phyloP scores from a whole-genome alignment of 2,329 filamentous ascomycete genomes.

The Pseudopithomyces chartarum region DNA sequence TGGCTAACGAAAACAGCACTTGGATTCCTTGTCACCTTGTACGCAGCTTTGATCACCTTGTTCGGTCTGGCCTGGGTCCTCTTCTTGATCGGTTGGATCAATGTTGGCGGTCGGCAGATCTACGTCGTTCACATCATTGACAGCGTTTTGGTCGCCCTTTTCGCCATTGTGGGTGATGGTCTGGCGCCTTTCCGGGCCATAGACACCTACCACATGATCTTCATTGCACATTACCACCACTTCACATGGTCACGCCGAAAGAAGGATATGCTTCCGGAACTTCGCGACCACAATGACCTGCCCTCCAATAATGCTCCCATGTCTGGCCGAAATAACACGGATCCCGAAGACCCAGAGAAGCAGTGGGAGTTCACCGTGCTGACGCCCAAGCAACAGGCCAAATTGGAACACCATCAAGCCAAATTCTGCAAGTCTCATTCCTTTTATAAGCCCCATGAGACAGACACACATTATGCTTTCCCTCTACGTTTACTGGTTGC shows the following conservation, averaged over 20 bases:
- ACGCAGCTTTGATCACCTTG: slow-evolving; percentile 79
- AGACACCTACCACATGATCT: slow-evolving; percentile 88
- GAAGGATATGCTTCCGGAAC: slow-evolving; percentile 64
- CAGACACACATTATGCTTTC: slow-evolving; percentile 79
- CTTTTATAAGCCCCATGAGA: slow-evolving; percentile 90
- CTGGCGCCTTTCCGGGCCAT: slow-evolving; percentile 73
- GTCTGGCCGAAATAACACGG: slow-evolving; percentile 44
- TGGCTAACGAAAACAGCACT: slow-evolving; percentile 56
- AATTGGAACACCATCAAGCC: slow-evolving; percentile 74
- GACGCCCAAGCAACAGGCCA: slow-evolving; percentile 67
- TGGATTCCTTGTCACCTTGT: slow-evolving; percentile 82
- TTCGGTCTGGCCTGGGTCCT: slow-evolving; percentile 89
- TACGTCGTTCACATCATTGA: slow-evolving; percentile 63
- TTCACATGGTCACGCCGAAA: slow-evolving; percentile 69
- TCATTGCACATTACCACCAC: slow-evolving; percentile 74
- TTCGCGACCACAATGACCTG: slow-evolving; percentile 72
- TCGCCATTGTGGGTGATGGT: slow-evolving; percentile 66
- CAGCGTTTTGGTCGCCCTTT: slow-evolving; percentile 64
- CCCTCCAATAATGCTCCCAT: slow-evolving; percentile 55
- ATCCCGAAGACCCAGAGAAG: slow-evolving; percentile 39
- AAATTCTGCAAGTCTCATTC: slow-evolving; percentile 84
- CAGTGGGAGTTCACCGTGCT: slow-evolving; percentile 65
- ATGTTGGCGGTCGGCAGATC: slow-evolving; percentile 72
- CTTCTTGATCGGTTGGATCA: slow-evolving; percentile 90
- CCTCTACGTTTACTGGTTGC: slow-evolving; percentile 74